phyloP scores from a whole-genome alignment of 1,284 basidiomycete genomes.

The Ustilago hordei region DNA sequence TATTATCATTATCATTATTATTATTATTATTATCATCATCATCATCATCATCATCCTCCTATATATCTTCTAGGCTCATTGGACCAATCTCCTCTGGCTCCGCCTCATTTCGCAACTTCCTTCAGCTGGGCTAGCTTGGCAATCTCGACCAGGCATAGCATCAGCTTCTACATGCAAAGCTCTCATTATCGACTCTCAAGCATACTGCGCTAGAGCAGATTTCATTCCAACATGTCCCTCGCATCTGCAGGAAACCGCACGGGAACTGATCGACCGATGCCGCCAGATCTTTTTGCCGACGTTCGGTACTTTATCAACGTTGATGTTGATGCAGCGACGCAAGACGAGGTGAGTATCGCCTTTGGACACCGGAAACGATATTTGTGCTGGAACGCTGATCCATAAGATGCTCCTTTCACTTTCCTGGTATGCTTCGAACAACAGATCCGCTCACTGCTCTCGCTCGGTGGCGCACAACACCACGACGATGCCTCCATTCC shows the following conservation, averaged over 20 bases:
- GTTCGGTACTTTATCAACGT: constrained; percentile 49
- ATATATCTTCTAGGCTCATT: not conserved
- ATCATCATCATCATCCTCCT: not conserved
- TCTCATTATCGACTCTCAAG: not conserved
- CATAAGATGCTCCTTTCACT: not conserved
- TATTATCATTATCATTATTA: not conserved
- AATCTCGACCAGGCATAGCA: not conserved
- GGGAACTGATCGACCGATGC: constrained; percentile 4
- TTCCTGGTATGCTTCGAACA: not conserved
- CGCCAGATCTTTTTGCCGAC: constrained; percentile 29
- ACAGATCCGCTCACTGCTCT: constrained; percentile 24
- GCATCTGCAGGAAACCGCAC: not conserved
- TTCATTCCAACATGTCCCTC: constrained; percentile 12
- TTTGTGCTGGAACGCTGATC: not conserved
- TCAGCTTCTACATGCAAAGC: not conserved
- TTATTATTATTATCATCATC: no score
- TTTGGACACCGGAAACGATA: not conserved
- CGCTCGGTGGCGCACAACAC: constrained; percentile 12
- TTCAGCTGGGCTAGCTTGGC: not conserved
- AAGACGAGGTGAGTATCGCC: constrained; percentile 24
- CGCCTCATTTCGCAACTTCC: not conserved
- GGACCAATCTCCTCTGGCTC: not conserved
- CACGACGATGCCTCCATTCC: constrained; percentile 7
- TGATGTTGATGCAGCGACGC: constrained; percentile 33
- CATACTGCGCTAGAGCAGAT: not conserved